These are phyloP conservation scores for Yamadazyma jaroonii DNA, from an alignment of 1,139 yeast genomes.

Conservation along the genomic window DNA sequence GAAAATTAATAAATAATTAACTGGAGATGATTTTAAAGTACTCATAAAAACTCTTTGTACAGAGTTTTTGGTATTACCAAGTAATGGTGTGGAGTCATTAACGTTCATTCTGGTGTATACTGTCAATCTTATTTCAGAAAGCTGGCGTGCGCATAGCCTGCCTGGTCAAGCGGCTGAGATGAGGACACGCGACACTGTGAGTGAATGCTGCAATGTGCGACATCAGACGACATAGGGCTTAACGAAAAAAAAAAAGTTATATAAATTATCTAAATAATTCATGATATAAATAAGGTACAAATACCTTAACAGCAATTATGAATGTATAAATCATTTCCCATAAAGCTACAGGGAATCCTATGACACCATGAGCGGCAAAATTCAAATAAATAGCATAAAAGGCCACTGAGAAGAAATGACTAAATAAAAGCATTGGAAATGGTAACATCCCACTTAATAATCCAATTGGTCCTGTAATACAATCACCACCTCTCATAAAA, in stretches of 20 bases:
- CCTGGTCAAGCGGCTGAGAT: slow-evolving; percentile 1
- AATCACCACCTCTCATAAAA: slow-evolving; percentile 80
- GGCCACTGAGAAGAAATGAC: slow-evolving; percentile 89
- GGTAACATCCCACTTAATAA: slow-evolving; percentile 82
- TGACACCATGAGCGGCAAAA: slow-evolving; percentile 59
- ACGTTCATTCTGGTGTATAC: not conserved
- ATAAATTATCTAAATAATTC: slow-evolving; percentile 29
- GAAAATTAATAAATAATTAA: slow-evolving; percentile 72
- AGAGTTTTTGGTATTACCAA: slow-evolving; percentile 2
- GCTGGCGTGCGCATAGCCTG: not conserved
- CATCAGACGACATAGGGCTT: too few species aligned
- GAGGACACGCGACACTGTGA: too few species aligned
- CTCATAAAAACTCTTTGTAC: slow-evolving; percentile 13
- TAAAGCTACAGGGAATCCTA: slow-evolving; percentile 72
- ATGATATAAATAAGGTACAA: slow-evolving; percentile 68
- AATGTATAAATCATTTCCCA: slow-evolving; percentile 67
- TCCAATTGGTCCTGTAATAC: slow-evolving; percentile 76
- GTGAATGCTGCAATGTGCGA: too few species aligned
- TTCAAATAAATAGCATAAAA: slow-evolving; percentile 76
- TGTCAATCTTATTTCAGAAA: not conserved
- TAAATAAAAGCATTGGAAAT: slow-evolving; percentile 67
- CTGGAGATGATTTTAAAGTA: slow-evolving; percentile 64
- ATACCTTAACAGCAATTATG: slow-evolving; percentile 71
- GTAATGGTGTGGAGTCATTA: slow-evolving; percentile 6
- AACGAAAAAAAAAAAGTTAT: too few species aligned